Evolutionary conservation across 768 basidiomycete genomes (phyloP), one percentile per base, ranked within the genome.

Genomic region (Trametes cingulata): DNA sequence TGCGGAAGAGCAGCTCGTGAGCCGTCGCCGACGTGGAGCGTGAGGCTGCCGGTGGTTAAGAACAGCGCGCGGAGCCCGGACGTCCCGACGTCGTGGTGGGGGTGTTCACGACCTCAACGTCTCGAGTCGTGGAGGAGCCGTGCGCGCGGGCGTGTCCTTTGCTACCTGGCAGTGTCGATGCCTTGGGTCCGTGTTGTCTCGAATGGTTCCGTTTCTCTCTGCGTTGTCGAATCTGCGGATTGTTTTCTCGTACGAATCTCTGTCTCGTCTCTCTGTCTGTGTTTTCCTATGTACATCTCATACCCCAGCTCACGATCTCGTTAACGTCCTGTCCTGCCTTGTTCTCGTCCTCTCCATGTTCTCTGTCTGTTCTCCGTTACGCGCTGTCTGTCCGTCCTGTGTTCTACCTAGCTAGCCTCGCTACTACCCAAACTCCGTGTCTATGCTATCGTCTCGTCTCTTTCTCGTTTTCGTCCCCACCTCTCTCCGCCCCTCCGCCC

Each of bases 1-100:
- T 93, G 13, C 83, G 91, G 20, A 48, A 58, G 58, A 60, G 63
- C 45, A 49, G 57, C 43, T 47, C 55, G 52, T 55, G 29, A 36
- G n/a, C 42, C n/a, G n/a, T n/a, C n/a, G n/a, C n/a, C n/a, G n/a
- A n/a, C n/a, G n/a, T n/a, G 49, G 2, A 22, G 10, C 15, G 27
- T 17, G 39, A 19, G 40, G 24, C 55, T 56, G 55, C 43, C n/a
- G 46, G 37, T 20, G 33, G 25, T 36, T 15, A 41, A 56, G 55
- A 14, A n/a, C 36, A 10, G 35, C 20, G 20, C 36, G 49, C 49
- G 19, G 19, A 5, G 12, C 33, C 47, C 12, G 47, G 27, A 10
- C 47, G 27, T n/a, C n/a, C n/a, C n/a, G n/a, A n/a, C n/a, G n/a
- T n/a, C n/a, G n/a, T n/a, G n/a, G n/a, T n/a, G n/a, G n/a, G n/a